Base-by-base conservation (phyloP, 768 basidiomycete species). In the Amanita molliuscula region DNA sequence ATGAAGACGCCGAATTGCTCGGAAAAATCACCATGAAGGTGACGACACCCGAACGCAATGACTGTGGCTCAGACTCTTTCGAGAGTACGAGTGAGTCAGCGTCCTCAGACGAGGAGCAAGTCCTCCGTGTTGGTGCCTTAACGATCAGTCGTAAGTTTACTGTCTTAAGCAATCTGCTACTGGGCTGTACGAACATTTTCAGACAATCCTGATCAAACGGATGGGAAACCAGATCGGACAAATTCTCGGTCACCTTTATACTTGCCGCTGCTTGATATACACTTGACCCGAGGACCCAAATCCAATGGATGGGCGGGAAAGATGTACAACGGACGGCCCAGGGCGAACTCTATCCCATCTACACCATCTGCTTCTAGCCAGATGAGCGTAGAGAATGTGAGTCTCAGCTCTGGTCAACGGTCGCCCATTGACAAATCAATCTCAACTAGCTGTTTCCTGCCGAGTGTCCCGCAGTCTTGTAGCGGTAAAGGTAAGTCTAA, bases 101-200 rank as follows among this genome's bases (percentile, higher is more conserved):
- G 31, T 13, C 31, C 4, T 65, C 59, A 51, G 62, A 57, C 29
- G 60, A 67, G 58, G 73, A 59, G 45, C 70, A 71, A 37, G 77
- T 65, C 59, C 77, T 72, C 55, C 79, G 8, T 25, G 25, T 44
- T 10, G 16, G 28, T 28, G 8, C 15, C 23, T 6, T 44, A n/a
- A 29, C 25, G 9, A n/a, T 45, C 18, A 21, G 25, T 26, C 18
- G 46, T 47, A 16, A 36, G 35, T 33, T 44, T n/a, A 8, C 20
- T 13, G 21, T 21, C 18, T 16, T 16, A 3, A n/a, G 9, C 25
- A 16, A 16, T 7, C 6, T 44, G n/a, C 8, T 23, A 23, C 33
- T 3, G 43, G 13, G 11, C 6, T 26, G n/a, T 31, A 21, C 16
- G 6, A 34, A 13, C 20, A 1, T 20, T 21, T 21, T 47, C 35